Evolutionary conservation across 306 rosid species (phyloP), one percentile per base, ranked within the genome.

Genomic region (Trifolium pratense): DNA sequence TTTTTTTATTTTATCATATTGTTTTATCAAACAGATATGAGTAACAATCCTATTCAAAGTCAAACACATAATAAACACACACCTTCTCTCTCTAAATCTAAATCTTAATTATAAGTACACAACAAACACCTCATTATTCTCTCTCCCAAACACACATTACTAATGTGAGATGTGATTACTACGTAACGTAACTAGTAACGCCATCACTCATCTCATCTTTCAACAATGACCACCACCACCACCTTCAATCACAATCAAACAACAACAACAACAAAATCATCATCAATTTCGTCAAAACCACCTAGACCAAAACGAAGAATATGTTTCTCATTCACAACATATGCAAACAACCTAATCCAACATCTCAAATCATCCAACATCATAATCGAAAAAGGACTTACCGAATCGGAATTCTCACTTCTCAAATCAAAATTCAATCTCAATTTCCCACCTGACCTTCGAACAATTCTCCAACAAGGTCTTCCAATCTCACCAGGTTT

Each of bases 241-340:
- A 1, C 5, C 62, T 10, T 11, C 61, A 11, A 1, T 5, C 23
- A 23, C 14, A 3, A 29, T 29, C 31, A 11, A 10, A 56, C 26
- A 31, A 16, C 5, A n/a, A n/a, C n/a, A n/a, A 16, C 5, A 18
- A 42, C 79, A 1, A 31, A 11, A 55, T 4, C 2, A 48, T 0
- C 34, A 52, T 20, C 34, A 20, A 9, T 9, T 10, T 56, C 25
- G 25, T 21, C 70, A n/a, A 79, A 75, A 68, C 81, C 78, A 0
- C 76, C 83, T 11, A 51, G 68, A 51, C 73, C 86, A 2, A 87
- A 81, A 56, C 86, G 80, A 15, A 85, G 77, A 15, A 83, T 84
- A 32, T 94, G 97, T 87, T 94, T 94, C 86, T 94, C 99, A 20
- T 82, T 84, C 78, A 87, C 95, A 0, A 91, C 99, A 5, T 91